Percentiles rank a stretch among this genome's conserved stretches.
Conservation (phyloP, 2,329 filamentous ascomycete species). For the Ustulina deusta region DNA sequence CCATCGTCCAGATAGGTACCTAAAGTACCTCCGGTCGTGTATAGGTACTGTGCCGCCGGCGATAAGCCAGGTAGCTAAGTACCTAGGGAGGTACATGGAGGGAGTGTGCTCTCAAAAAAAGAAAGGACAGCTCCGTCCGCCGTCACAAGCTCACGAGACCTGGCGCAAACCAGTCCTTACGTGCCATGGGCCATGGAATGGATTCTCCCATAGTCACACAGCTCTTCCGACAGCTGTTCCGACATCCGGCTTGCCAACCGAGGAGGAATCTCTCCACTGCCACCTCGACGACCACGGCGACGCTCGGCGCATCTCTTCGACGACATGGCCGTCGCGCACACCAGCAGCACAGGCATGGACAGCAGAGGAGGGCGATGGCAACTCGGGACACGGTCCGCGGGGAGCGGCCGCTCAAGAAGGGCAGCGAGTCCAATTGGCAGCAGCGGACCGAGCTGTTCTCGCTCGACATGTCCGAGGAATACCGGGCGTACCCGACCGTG, state of each 20-base stretch:
- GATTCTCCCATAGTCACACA: slow-evolving; percentile 83
- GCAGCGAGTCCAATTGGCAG: slow-evolving; percentile 82
- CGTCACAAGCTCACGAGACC: slow-evolving; percentile 38
- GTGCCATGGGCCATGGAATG: slow-evolving; percentile 63
- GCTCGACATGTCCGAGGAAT: slow-evolving; percentile 82
- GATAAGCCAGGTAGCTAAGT: too few species aligned
- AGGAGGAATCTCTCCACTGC: slow-evolving; percentile 56
- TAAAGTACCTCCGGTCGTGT: background rate
- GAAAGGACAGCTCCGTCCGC: slow-evolving; percentile 21
- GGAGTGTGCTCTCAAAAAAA: background rate
- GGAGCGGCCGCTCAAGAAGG: slow-evolving; percentile 38
- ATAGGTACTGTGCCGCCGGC: too few species aligned
- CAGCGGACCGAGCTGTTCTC: slow-evolving; percentile 82
- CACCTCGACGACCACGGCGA: background rate
- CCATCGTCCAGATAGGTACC: background rate
- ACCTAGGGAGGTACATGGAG: too few species aligned
- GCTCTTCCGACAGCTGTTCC: slow-evolving; percentile 87
- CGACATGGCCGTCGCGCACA: slow-evolving; percentile 56
- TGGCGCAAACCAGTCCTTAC: slow-evolving; percentile 37
- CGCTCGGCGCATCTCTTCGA: slow-evolving; percentile 55
- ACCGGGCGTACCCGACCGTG: slow-evolving; percentile 83
- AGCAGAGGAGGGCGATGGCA: slow-evolving; percentile 51
- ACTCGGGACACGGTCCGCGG: slow-evolving; percentile 47
- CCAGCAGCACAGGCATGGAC: slow-evolving; percentile 41
- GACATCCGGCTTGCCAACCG: slow-evolving; percentile 74